Percentiles rank a stretch among this genome's conserved stretches.
Evolutionary conservation across 2,329 filamentous ascomycete genomes (phyloP).

Genomic region (Claviceps digitariae): DNA sequence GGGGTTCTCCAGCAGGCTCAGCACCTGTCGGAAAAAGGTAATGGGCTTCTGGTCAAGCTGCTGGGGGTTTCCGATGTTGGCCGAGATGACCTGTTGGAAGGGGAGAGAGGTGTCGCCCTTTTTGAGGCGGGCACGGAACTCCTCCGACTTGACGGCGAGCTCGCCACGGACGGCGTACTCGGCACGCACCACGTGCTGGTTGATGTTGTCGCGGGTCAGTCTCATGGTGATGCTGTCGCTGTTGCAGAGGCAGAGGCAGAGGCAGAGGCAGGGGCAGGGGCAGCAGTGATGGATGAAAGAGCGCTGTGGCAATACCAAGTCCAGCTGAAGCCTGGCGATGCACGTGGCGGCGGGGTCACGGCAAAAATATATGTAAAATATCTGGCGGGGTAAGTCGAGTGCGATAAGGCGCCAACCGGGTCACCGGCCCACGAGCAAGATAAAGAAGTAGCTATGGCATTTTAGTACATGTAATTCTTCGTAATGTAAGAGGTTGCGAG

Average conservation of each 20-base stretch:
- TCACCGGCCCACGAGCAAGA: too few species aligned
- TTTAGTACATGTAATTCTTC: too few species aligned
- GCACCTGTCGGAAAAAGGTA: conserved; percentile 96
- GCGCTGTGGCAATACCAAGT: not conserved
- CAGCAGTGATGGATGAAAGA: conserved; percentile 1
- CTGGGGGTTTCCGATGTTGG: conserved; percentile 98
- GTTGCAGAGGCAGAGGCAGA: conserved; percentile 8
- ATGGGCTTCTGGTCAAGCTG: conserved; percentile 98
- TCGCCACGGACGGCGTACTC: conserved; percentile 96
- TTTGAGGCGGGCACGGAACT: conserved; percentile 64
- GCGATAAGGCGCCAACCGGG: too few species aligned
- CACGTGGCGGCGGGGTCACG: conserved; percentile 3
- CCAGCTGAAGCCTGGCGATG: not conserved
- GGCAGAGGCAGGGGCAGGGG: not conserved
- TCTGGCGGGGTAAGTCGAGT: conserved; percentile 8
- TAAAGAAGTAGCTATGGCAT: too few species aligned
- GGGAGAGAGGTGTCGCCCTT: conserved; percentile 50
- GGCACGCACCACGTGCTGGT: conserved; percentile 72
- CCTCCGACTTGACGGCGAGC: conserved; percentile 83
- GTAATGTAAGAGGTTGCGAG: too few species aligned
- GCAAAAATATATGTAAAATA: too few species aligned
- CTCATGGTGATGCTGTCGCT: conserved; percentile 19
- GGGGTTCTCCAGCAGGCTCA: conserved; percentile 87
- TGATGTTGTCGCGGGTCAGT: conserved; percentile 78
- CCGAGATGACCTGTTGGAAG: conserved; percentile 83